Percentiles rank a stretch among this genome's conserved stretches.
These are phyloP conservation scores for Trichomonas tenax DNA, from an alignment of 208 protist genomes.

Conservation along the genomic window DNA sequence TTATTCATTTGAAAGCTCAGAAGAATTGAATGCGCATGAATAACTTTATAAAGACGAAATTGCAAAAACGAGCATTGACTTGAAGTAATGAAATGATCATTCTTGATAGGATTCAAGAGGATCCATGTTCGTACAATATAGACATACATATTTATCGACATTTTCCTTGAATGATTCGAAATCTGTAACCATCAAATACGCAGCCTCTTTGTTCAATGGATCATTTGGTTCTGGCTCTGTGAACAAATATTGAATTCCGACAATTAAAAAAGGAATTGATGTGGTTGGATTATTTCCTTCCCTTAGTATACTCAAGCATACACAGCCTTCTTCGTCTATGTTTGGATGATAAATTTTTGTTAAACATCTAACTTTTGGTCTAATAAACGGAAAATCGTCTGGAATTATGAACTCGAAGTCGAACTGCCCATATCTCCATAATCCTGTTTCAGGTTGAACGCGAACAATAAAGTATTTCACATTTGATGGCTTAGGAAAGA, in stretches of 20 bases:
- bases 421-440: neutral
- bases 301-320: neutral
- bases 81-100: too few species aligned
- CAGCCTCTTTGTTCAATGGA: constrained; percentile 9
- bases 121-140: neutral
- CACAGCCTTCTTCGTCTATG: neutral
- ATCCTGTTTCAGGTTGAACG: neutral
- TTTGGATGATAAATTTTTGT: constrained; percentile 8
- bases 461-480: neutral
- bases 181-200: neutral
- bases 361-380: neutral
- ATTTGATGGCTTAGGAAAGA: neutral
- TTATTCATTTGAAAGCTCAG: too few species aligned
- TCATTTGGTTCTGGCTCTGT: neutral
- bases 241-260: neutral
- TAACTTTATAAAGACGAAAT: too few species aligned
- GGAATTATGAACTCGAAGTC: constrained; percentile 10
- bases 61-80: too few species aligned
- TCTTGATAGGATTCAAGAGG: neutral
- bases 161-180: neutral
- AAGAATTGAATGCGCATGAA: too few species aligned
- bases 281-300: neutral
- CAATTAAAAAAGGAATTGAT: neutral
- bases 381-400: neutral
- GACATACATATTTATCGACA: neutral